Conservation (phyloP, 805 yeast species). For the Candida pseudoglaebosa region DNA sequence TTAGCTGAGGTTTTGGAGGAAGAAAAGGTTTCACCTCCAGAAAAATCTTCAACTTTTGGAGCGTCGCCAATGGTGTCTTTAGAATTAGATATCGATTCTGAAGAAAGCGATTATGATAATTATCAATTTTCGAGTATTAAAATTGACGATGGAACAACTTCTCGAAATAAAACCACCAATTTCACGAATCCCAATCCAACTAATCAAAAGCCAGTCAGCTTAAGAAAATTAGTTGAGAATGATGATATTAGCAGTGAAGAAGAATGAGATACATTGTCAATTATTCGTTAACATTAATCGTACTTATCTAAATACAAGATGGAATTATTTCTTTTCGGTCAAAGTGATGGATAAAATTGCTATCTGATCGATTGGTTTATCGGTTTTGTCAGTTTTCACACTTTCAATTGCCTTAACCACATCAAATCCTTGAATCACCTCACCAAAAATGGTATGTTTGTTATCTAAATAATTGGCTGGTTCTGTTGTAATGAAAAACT, state of each 20-base stretch:
- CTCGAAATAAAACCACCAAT: neutral
- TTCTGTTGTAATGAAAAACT: conserved; percentile 23
- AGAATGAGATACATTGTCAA: conserved; percentile 11
- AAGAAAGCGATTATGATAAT: conserved; percentile 23
- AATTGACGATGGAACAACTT: conserved; percentile 19
- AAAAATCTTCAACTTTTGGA: neutral
- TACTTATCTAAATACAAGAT: no score
- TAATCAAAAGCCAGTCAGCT: conserved; percentile 32
- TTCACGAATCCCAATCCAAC: neutral
- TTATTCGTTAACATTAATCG: no score
- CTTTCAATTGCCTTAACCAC: conserved; percentile 15
- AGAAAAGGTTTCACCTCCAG: conserved; percentile 8
- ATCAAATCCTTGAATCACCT: conserved; percentile 20
- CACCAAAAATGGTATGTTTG: conserved; percentile 25
- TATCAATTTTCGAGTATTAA: conserved; percentile 22
- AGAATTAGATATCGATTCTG: conserved; percentile 17
- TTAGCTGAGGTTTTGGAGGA: conserved; percentile 38
- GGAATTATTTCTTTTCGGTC: neutral
- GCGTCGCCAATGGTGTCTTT: neutral
- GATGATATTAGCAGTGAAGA: conserved; percentile 30
- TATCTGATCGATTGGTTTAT: conserved; percentile 19
- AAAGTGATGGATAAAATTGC: conserved; percentile 19
- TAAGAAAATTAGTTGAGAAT: conserved; percentile 33
- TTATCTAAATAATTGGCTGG: conserved; percentile 16
- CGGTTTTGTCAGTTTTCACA: conserved; percentile 15